Evolutionary conservation across 176 grass and related monocot species (phyloP).

Genomic region (Triticum timopheevii): DNA sequence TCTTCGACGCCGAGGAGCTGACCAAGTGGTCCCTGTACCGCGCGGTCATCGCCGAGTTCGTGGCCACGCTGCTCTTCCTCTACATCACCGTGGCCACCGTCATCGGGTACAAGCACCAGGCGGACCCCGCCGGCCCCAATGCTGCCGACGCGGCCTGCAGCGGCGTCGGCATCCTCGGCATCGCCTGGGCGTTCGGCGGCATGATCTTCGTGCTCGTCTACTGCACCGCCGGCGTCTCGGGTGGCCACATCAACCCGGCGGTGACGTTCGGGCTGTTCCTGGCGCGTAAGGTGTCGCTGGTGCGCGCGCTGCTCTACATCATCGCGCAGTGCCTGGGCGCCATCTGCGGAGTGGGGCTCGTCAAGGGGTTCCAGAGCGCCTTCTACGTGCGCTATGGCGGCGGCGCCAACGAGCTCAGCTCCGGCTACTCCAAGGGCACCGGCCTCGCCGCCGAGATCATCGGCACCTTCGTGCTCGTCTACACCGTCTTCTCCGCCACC

Average conservation of each 20-base stretch:
- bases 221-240: conserved; percentile 93
- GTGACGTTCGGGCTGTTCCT: conserved; percentile 91
- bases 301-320: conserved; percentile 86
- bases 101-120: conserved; percentile 80
- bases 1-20: conserved; percentile 62
- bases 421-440: conserved; percentile 72
- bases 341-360: conserved; percentile 85
- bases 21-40: conserved; percentile 79
- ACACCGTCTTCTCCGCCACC: conserved; percentile 99
- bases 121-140: conserved; percentile 12
- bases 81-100: conserved; percentile 83
- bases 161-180: conserved; percentile 88
- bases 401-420: conserved; percentile 76
- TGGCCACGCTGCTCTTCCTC: conserved; percentile 87
- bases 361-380: conserved; percentile 81
- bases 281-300: conserved; percentile 83
- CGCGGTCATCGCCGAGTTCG: conserved; percentile 77
- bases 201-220: conserved; percentile 99
- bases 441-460: conserved; percentile 94
- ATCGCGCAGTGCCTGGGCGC: conserved; percentile 85
- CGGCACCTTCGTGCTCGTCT: conserved; percentile 95
- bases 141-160: conserved; percentile 58
- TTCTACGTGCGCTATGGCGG: conserved; percentile 74
- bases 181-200: conserved; percentile 98
- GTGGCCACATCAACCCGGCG: conserved; percentile 93